Evolutionary conservation across 805 yeast species (phyloP), one percentile per base, ranked within the genome.

Genomic region (Myxozyma geophila): DNA sequence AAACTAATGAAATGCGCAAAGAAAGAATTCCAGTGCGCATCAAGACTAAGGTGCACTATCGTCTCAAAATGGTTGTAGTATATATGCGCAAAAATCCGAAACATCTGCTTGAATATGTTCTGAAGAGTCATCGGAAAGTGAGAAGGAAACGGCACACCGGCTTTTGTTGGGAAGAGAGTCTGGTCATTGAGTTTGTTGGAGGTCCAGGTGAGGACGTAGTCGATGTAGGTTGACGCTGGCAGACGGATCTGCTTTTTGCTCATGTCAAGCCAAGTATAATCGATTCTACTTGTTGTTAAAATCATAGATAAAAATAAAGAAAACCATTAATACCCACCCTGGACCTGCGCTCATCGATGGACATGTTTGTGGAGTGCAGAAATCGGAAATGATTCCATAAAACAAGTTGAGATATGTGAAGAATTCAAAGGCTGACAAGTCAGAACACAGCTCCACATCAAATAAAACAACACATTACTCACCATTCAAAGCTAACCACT

Each of bases 321-420:
- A n/a, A 37, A 40, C 17, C 44, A 15, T 9, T 15, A 36, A 33
- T 21, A 41, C 68, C n/a, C 54, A 67, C 70, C 87, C 87, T 1
- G 97, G 91, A 3, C 97, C 99, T 0, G 98, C 99, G 71, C 86
- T 91, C 99, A 95, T 95, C 0, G 93, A 87, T 12, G 97, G 96
- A 71, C 87, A 90, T 36, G 87, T 83, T 70, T 90, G 96, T 0
- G 96, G 92, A 1, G 96, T 91, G 47, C 93, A 90, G 71, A 90
- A 92, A 70, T 93, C 98, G 1, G 92, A 83, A 50, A 95, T 83
- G n/a, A 92, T 89, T 0, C 95, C 96, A 74, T 90, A 92, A 72
- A 93, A 92, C 73, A 89, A 95, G 70, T 89, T 88, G 62, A 95
- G 77, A 72, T 90, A 91, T 55, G 89, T 88, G 78, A 87, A 91